Base-by-base conservation (phyloP, 2,329 filamentous ascomycete genomes). In the Elsinoe perseae region DNA sequence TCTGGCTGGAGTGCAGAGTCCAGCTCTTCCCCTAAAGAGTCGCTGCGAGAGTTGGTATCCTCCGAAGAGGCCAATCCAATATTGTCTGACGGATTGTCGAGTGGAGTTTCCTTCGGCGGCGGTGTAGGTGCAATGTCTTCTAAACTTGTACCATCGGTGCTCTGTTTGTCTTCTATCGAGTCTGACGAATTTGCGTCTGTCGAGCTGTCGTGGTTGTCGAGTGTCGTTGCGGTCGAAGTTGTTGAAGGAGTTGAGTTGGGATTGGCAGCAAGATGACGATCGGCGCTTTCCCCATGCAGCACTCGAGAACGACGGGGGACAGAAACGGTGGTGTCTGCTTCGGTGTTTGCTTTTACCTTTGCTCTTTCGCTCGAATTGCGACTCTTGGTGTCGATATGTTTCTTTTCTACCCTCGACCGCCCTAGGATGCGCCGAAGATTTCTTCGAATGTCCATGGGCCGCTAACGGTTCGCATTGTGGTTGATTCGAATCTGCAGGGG, bases 391-490 rank as follows among this genome's bases (percentile, higher is more conserved):
- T n/a, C n/a, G n/a, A 4, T 21, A 23, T 25, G 48, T 52, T 32
- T 52, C 48, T 20, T 52, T 9, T 8, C 28, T n/a, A 23, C 40
- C 40, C 12, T 21, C 18, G 48, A 52, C 30, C 32, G 48, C 16
- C 48, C 48, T 25, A 52, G 28, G n/a, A 52, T 52, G 48, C 48
- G 48, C 48, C 48, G 28, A 38, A 52, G 25, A 20, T 38, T 38
- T 21, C 18, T 52, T 52, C 48, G 48, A 52, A 52, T 38, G 48
- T 52, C 48, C 48, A 52, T 52, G 48, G 20, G 48, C 48, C 14
- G 18, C 27, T 28, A 21, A 44, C 21, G 9, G 40, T 23, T 16
- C 40, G 40, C 40, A 44, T 44, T 25, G 20, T 34, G 48, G 44
- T 50, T 18, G 16, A 30, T 30, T 28, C 23, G 12, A 8, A 9